Conservation (phyloP, 179 eudicot species). For the Patellifolia procumbens region DNA sequence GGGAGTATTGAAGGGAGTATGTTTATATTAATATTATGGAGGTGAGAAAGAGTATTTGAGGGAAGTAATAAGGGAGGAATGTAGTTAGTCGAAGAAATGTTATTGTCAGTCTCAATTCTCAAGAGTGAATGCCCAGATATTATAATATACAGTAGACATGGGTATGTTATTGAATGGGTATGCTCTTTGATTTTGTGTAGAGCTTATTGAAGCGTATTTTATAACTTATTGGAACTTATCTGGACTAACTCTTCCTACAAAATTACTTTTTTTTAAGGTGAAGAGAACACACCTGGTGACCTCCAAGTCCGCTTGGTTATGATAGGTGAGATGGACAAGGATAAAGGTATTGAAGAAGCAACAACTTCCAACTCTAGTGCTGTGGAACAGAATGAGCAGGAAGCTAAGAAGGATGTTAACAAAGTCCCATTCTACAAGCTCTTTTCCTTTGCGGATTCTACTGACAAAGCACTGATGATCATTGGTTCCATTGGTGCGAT, state of each 20-base stretch:
- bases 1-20: neutral
- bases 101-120: neutral
- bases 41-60: too few relatives aligned
- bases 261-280: too few relatives aligned
- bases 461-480: conserved; percentile 60
- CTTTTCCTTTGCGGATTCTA: conserved; percentile 60
- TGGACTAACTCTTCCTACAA: too few relatives aligned
- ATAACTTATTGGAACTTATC: too few relatives aligned
- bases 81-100: neutral
- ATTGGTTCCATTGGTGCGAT: conserved; percentile 69
- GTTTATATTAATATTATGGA: too few relatives aligned
- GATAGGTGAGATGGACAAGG: neutral
- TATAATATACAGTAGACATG: neutral
- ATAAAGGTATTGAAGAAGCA: neutral
- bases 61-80: neutral
- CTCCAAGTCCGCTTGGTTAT: neutral
- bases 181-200: too few relatives aligned
- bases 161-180: too few relatives aligned
- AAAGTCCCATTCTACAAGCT: conserved; percentile 66
- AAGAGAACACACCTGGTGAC: too few relatives aligned
- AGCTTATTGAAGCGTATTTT: too few relatives aligned
- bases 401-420: neutral
- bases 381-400: neutral
- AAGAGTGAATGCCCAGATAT: neutral
- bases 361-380: neutral